These are phyloP conservation scores for Groenewaldozyma salmanticensis DNA, from an alignment of 805 yeast species.

Conservation along the genomic window DNA sequence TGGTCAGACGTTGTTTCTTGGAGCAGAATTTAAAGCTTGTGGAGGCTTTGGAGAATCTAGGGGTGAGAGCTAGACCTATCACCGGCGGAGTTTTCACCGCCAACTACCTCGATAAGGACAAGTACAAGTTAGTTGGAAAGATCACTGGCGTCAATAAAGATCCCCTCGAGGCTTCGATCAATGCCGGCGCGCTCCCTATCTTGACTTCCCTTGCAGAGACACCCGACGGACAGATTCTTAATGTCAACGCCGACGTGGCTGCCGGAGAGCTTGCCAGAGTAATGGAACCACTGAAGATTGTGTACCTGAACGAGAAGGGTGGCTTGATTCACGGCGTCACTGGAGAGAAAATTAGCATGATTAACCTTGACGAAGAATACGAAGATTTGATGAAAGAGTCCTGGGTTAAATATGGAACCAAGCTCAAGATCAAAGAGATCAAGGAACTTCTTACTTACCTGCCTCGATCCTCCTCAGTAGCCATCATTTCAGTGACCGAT, in stretches of 20 bases:
- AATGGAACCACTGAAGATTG: slow-evolving; percentile 93
- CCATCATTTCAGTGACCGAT: slow-evolving; percentile 90
- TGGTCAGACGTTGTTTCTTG: slow-evolving; percentile 88
- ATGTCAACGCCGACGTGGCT: slow-evolving; percentile 97
- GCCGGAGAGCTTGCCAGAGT: slow-evolving; percentile 97
- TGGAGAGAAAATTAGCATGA: slow-evolving; percentile 79
- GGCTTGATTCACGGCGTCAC: slow-evolving; percentile 90
- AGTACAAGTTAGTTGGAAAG: slow-evolving; percentile 88
- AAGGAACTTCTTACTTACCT: slow-evolving; percentile 86
- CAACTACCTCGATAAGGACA: slow-evolving; percentile 78
- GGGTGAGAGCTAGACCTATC: slow-evolving; percentile 97
- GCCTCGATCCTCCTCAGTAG: slow-evolving; percentile 96
- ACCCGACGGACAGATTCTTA: slow-evolving; percentile 89
- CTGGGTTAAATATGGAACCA: slow-evolving; percentile 99
- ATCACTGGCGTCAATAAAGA: slow-evolving; percentile 79
- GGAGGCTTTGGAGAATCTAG: slow-evolving; percentile 90
- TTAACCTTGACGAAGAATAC: slow-evolving; percentile 93
- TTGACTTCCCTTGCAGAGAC: slow-evolving; percentile 96
- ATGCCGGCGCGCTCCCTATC: slow-evolving; percentile 94
- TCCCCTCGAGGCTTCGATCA: slow-evolving; percentile 86
- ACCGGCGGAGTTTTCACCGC: slow-evolving; percentile 97
- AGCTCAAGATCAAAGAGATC: slow-evolving; percentile 91
- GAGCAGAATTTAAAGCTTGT: slow-evolving; percentile 93
- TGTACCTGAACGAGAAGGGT: slow-evolving; percentile 94
- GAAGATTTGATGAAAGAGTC: slow-evolving; percentile 82